Evolutionary conservation across 371 early-diverging fungal genomes (phyloP), one percentile per base, ranked within the genome.

Genomic region (Mycotypha africana): DNA sequence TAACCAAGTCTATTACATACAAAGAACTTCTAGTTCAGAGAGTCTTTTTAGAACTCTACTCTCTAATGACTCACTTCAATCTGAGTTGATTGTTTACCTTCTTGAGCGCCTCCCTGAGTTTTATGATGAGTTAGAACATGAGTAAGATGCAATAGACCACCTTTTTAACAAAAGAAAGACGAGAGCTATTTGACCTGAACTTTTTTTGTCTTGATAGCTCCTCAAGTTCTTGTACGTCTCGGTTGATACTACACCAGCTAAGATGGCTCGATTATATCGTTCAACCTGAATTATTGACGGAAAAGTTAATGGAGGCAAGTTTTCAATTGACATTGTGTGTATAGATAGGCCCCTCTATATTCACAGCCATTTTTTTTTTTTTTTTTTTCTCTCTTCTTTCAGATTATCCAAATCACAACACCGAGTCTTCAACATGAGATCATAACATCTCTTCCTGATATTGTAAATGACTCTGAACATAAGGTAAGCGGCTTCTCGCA

Each of bases 251-350:
- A 31, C 82, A 87, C 33, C 90, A 91, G 49, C 45, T 91, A 34
- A 69, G 86, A 25, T 90, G 88, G 87, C 60, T 89, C 23, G 89
- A 89, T 50, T 78, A 89, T 44, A 74, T 90, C 22, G 74, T 81
- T 0, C 75, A 84, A 28, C 84, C 89, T 1, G 70, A 67, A 10
- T 52, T 53, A 12, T 61, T 91, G 30, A 64, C 84, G 1, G 68
- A 71, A 16, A 88, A 85, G 48, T 58, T 90, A 15, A 54, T 88
- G 7, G 92, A 90, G 65, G 81, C 81, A 63, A 24, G 30, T 15
- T n/a, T n/a, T n/a, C n/a, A n/a, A n/a, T n/a, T n/a, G n/a, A n/a
- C 35, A 11, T 16, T 16, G 23, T n/a, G n/a, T n/a, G n/a, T n/a
- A n/a, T n/a, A n/a, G n/a, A n/a, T n/a, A n/a, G n/a, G n/a, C n/a